phyloP scores from a whole-genome alignment of 2,329 filamentous ascomycete species.

The Neopestalotiopsis clavispora region DNA sequence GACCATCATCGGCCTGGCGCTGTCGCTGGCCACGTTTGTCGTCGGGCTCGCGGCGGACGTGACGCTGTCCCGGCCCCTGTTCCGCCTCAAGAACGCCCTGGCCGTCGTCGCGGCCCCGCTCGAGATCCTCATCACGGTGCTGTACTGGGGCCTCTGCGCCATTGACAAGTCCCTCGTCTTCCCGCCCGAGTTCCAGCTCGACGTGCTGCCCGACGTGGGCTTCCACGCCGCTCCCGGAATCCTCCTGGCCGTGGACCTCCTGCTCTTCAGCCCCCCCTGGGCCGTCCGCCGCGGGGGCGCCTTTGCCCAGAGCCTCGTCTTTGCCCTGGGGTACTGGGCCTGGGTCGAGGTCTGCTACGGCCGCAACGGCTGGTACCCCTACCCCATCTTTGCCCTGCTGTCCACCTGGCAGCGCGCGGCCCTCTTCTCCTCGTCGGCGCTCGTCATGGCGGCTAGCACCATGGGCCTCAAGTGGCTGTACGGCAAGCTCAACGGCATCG shows the following conservation, averaged over 20 bases:
- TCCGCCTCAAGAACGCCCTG: slow-evolving; percentile 70
- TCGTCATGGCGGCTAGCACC: slow-evolving; percentile 74
- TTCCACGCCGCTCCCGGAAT: slow-evolving; percentile 71
- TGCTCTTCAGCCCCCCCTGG: slow-evolving; percentile 76
- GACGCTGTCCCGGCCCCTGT: slow-evolving; percentile 61
- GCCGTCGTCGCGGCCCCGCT: slow-evolving; percentile 70
- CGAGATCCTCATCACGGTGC: slow-evolving; percentile 70
- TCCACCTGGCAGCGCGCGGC: slow-evolving; percentile 67
- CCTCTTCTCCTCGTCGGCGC: slow-evolving; percentile 73
- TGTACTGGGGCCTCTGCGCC: slow-evolving; percentile 74
- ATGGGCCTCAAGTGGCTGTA: slow-evolving; percentile 73
- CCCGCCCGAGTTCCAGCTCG: slow-evolving; percentile 60
- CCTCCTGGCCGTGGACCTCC: slow-evolving; percentile 66
- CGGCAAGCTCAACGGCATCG: slow-evolving; percentile 65
- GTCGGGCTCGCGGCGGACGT: slow-evolving; percentile 69
- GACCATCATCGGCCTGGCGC: slow-evolving; percentile 72
- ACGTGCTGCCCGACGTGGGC: slow-evolving; percentile 62
- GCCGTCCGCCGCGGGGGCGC: slow-evolving; percentile 65
- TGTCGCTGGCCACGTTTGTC: slow-evolving; percentile 65
- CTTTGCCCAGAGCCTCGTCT: slow-evolving; percentile 58
- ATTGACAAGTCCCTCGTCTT: slow-evolving; percentile 59
- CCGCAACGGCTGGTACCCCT: slow-evolving; percentile 79
- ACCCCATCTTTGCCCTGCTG: slow-evolving; percentile 79
- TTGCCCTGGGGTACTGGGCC: slow-evolving; percentile 74
- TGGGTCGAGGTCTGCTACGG: slow-evolving; percentile 77